Evolutionary conservation across 1,284 basidiomycete species (phyloP).

Genomic region (Ustilago sp.): DNA sequence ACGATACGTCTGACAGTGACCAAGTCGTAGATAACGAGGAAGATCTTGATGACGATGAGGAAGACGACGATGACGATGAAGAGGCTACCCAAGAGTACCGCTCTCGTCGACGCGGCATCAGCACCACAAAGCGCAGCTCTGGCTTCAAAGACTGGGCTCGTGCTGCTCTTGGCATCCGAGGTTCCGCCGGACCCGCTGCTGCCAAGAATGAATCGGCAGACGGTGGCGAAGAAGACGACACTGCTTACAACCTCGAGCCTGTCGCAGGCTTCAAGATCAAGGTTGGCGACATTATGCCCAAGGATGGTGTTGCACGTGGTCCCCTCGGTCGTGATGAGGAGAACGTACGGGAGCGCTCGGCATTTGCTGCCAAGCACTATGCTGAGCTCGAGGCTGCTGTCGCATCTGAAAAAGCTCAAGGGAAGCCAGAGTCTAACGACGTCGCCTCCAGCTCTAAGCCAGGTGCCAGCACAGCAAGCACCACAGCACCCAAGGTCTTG

Average conservation of each 20-base stretch:
- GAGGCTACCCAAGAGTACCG: constrained; percentile 29
- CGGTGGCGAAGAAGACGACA: constrained; percentile 38
- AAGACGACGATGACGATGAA: constrained; percentile 31
- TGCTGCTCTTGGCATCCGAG: constrained; percentile 57
- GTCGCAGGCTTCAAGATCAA: constrained; percentile 60
- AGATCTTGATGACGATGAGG: constrained; percentile 23
- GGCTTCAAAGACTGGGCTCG: constrained; percentile 68
- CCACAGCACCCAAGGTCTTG: constrained; percentile 63
- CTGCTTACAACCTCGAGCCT: constrained; percentile 57
- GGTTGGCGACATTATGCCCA: constrained; percentile 62
- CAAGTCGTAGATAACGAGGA: constrained; percentile 35
- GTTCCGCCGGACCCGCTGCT: constrained; percentile 23
- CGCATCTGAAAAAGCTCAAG: constrained; percentile 12
- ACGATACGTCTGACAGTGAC: constrained; percentile 10
- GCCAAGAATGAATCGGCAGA: constrained; percentile 13
- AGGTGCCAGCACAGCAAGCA: background rate
- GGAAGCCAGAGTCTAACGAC: background rate
- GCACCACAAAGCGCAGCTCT: constrained; percentile 46
- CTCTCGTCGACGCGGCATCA: constrained; percentile 52
- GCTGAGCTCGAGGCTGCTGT: constrained; percentile 43
- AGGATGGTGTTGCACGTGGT: constrained; percentile 66
- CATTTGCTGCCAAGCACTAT: constrained; percentile 58
- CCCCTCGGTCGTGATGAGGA: constrained; percentile 61
- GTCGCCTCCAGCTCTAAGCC: constrained; percentile 1
- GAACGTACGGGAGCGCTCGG: constrained; percentile 33